phyloP scores from a whole-genome alignment of 768 basidiomycete species.

The Chalciporus piperatus region DNA sequence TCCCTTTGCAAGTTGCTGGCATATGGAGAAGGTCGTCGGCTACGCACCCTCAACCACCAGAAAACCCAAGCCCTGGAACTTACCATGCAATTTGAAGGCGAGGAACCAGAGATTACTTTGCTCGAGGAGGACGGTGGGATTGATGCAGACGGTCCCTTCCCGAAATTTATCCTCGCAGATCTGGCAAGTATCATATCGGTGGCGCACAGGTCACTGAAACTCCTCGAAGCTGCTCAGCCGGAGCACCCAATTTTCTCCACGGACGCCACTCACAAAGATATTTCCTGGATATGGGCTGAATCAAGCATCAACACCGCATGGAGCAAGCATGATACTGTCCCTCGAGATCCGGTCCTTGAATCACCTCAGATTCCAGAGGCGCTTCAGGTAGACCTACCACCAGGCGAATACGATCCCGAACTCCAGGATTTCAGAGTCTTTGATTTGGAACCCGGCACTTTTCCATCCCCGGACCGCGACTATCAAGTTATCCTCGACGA shows the following conservation, averaged over 20 bases:
- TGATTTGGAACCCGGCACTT: constrained; percentile 62
- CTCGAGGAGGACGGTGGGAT: constrained; percentile 39
- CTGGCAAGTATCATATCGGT: constrained; percentile 54
- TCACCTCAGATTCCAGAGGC: not conserved
- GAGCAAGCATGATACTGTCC: not conserved
- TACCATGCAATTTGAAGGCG: constrained; percentile 22
- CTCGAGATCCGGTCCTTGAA: not conserved
- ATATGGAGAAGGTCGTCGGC: constrained; percentile 33
- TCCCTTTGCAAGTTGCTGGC: constrained; percentile 61
- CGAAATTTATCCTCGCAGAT: constrained; percentile 57
- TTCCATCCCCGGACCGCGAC: constrained; percentile 23
- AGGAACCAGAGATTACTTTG: constrained; percentile 39
- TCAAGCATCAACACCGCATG: constrained; percentile 11
- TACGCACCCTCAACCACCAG: constrained; percentile 19
- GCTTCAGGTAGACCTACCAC: not conserved
- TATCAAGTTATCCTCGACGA: constrained; percentile 32
- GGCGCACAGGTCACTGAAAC: constrained; percentile 65
- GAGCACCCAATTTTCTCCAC: constrained; percentile 58
- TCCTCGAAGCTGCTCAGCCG: constrained; percentile 63
- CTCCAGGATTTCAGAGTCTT: constrained; percentile 53
- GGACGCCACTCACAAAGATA: constrained; percentile 31
- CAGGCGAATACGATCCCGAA: constrained; percentile 30
- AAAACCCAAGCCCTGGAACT: constrained; percentile 15
- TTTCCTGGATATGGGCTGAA: constrained; percentile 46
- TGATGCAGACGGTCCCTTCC: constrained; percentile 45